Evolutionary conservation across 176 grass and related monocot species (phyloP).

Genomic region (Lolium perenne): DNA sequence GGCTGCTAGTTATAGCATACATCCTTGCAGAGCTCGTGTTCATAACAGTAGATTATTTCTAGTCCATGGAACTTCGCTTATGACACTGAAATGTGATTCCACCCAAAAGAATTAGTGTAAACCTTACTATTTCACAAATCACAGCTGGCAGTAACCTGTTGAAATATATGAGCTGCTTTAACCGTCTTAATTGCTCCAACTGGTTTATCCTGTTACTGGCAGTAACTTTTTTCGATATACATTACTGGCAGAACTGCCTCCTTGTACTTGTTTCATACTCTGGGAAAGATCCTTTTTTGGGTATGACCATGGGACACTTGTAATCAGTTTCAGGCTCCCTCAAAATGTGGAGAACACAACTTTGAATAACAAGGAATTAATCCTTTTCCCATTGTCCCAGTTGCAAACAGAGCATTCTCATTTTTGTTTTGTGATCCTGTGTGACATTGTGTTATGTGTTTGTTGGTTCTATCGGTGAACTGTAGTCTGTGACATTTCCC

Average conservation of each 20-base stretch:
- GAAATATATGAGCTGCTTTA: slow-evolving; percentile 35
- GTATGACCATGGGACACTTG: background rate
- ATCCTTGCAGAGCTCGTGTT: background rate
- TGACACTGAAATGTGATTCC: background rate
- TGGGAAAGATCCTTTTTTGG: background rate
- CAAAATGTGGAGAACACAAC: background rate
- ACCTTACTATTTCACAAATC: slow-evolving; percentile 17
- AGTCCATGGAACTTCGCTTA: background rate
- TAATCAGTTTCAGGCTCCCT: background rate
- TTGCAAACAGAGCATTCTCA: background rate
- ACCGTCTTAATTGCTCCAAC: background rate
- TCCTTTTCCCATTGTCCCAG: background rate
- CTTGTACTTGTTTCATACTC: slow-evolving; percentile 24
- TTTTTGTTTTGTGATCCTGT: slow-evolving; percentile 15
- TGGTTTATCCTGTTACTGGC: slow-evolving; percentile 12
- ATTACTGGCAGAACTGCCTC: slow-evolving; percentile 21
- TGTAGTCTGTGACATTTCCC: background rate
- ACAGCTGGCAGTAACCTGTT: background rate
- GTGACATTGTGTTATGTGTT: slow-evolving; percentile 19
- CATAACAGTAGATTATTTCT: slow-evolving; percentile 1
- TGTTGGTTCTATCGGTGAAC: background rate
- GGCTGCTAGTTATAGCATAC: background rate
- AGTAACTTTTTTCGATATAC: background rate
- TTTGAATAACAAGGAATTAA: background rate
- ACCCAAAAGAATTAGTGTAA: background rate